Evolutionary conservation across 139 green algal species (phyloP).

Genomic region (Tetradesmus obliquus): DNA sequence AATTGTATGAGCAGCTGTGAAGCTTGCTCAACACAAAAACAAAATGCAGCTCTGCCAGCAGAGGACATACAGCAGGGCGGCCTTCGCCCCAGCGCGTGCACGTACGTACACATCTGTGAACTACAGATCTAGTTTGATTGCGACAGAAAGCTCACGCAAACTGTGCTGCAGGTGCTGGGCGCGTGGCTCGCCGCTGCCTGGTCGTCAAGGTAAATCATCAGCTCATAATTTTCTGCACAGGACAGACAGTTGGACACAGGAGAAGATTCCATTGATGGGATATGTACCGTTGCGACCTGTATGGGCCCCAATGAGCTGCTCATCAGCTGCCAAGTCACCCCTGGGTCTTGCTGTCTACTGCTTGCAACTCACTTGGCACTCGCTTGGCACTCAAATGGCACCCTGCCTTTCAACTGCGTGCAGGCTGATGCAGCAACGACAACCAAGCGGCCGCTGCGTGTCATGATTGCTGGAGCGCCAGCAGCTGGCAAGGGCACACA

Average conservation of each 20-base stretch:
- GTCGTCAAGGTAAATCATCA: constrained; percentile 22
- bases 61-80: constrained; percentile 19
- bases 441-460: constrained; percentile 63
- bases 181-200: constrained; percentile 11
- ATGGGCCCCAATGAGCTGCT: background rate
- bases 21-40: background rate
- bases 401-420: background rate
- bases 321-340: background rate
- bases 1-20: background rate
- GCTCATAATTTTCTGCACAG: background rate
- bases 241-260: background rate
- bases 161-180: constrained; percentile 5
- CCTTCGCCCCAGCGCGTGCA: constrained; percentile 5
- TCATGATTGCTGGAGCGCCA: constrained; percentile 97
- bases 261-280: too few relatives aligned
- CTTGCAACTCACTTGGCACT: background rate
- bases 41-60: constrained; percentile 36
- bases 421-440: constrained; percentile 20
- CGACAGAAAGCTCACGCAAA: background rate
- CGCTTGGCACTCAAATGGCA: background rate
- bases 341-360: background rate
- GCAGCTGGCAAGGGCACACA: constrained; percentile 98
- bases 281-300: background rate
- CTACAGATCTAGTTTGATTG: background rate
- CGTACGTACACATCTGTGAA: background rate